Percentiles rank a stretch among this genome's conserved stretches.
Evolutionary conservation across 352 stramenopile genomes (phyloP).

Genomic region (Pythium diclinum): DNA sequence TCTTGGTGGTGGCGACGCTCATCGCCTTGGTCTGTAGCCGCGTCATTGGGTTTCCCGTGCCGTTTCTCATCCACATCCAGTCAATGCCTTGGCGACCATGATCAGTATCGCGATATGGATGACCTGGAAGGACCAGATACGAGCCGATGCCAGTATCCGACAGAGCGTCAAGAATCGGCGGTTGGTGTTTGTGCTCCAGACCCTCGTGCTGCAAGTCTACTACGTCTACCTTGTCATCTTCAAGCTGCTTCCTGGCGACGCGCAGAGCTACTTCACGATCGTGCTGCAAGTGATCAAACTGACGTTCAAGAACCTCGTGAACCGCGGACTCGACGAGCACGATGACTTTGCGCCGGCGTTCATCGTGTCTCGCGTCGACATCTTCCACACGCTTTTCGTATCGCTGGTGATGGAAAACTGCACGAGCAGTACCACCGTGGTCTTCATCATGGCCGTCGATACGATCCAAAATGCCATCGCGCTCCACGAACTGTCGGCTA

Average conservation of each 20-base stretch:
- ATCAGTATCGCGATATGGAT: not conserved
- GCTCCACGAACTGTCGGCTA: not conserved
- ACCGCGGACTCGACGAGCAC: not conserved
- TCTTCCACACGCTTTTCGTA: constrained; percentile 20
- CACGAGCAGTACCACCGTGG: not conserved
- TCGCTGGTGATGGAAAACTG: constrained; percentile 18
- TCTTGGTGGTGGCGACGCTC: not conserved
- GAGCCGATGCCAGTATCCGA: not conserved
- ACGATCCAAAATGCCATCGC: not conserved
- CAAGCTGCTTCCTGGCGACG: not conserved
- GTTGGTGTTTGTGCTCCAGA: not conserved
- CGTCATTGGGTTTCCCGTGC: not conserved
- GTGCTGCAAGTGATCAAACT: constrained; percentile 11
- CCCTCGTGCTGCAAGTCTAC: not conserved
- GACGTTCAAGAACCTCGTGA: constrained; percentile 10
- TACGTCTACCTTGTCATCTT: not conserved
- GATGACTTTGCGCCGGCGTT: constrained; percentile 7
- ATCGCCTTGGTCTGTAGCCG: not conserved
- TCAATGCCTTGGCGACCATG: not conserved
- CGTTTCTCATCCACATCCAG: not conserved
- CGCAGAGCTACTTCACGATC: not conserved
- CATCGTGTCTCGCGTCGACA: constrained; percentile 14
- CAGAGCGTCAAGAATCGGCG: not conserved
- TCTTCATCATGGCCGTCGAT: constrained; percentile 13
- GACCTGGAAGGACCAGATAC: not conserved